Evolutionary conservation across 495 filamentous ascomycete genomes (phyloP), one percentile per base, ranked within the genome.

Genomic region (Penicillium angulare): DNA sequence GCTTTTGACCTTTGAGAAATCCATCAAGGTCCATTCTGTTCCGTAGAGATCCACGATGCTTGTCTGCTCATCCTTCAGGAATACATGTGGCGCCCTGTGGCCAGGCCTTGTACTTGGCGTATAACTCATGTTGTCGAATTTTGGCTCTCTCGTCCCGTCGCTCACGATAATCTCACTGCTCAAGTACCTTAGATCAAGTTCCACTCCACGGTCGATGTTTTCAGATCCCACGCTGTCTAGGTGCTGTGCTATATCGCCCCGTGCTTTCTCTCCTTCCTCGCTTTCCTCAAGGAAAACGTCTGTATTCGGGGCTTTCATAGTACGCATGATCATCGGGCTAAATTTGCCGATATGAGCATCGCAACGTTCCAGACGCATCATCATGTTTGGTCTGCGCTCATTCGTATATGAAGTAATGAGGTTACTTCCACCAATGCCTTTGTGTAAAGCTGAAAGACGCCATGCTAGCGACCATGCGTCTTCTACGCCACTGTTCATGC

Each of bases 401-500:
- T 5, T 20, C 1, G 6, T 10, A 3, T 38, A 38, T 38, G 34
- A 6, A 0, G 5, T 38, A 3, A 38, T 6, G 6, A 38, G 34
- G 5, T 7, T 7, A 2, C 4, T 2, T 8, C 34, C 34, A 18
- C 34, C 34, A 8, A 8, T 8, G 2, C 34, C 34, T 38, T 38
- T 38, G 16, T 5, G 1, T 6, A 38, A 6, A 8, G 34, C 34
- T 5, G 66, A 47, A 32, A 72, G 56, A 10, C 56, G 56, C 68
- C 68, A 69, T 8, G 49, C 60, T 4, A 69, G 50, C 29, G 57
- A 55, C 22, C 62, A 16, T 2, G 66, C 64, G 43, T 72, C 68
- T 9, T 33, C 60, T 10, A 72, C 26, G 4, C 66, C 66, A 39
- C 50, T 68, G 36, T 72, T 69, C 58, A 72, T 60, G 2, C 66